A percentile compares a stretch with the other conserved stretches of the same genome.
These are phyloP conservation scores for Globisporangium iwayamae DNA, from an alignment of 352 stramenopile genomes.

Conservation along the genomic window DNA sequence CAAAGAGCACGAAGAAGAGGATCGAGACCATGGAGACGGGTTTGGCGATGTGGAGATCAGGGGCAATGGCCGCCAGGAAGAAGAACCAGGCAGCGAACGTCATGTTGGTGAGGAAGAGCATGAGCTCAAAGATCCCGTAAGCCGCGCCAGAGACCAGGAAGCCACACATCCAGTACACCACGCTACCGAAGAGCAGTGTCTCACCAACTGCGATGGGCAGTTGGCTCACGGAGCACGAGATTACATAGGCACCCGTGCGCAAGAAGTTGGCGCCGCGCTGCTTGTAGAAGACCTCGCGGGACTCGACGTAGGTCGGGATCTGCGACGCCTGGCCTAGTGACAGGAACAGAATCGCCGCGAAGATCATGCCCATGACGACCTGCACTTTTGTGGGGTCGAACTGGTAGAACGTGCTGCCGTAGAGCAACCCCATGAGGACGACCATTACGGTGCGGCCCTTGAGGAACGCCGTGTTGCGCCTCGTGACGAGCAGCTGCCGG, in stretches of 20 bases:
- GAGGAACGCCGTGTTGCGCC: conserved; percentile 22
- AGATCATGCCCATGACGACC: conserved; percentile 47
- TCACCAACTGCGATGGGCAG: conserved; percentile 35
- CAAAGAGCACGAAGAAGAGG: conserved; percentile 29
- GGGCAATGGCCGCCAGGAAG: conserved; percentile 17
- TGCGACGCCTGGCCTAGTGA: conserved; percentile 52
- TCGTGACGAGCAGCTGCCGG: conserved; percentile 22
- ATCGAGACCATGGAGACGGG: conserved; percentile 26
- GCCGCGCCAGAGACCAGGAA: conserved; percentile 20
- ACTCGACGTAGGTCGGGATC: conserved; percentile 50
- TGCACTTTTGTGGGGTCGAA: conserved; percentile 22
- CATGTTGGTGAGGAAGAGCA: conserved; percentile 42
- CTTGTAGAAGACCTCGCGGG: conserved; percentile 61
- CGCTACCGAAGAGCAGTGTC: conserved; percentile 53
- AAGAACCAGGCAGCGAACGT: conserved; percentile 25
- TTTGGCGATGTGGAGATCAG: conserved; percentile 25
- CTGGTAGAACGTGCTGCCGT: conserved; percentile 25
- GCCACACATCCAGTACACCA: conserved; percentile 73
- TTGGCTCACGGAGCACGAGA: conserved; percentile 27
- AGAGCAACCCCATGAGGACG: conserved; percentile 27
- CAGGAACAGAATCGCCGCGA: conserved; percentile 57
- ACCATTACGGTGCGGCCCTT: conserved; percentile 22
- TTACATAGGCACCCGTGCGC: conserved; percentile 45
- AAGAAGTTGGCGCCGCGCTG: conserved; percentile 66
- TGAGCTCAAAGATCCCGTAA: conserved; percentile 40